Evolutionary conservation across 768 basidiomycete species (phyloP).

Genomic region (Coprinopsis marcescibilis): DNA sequence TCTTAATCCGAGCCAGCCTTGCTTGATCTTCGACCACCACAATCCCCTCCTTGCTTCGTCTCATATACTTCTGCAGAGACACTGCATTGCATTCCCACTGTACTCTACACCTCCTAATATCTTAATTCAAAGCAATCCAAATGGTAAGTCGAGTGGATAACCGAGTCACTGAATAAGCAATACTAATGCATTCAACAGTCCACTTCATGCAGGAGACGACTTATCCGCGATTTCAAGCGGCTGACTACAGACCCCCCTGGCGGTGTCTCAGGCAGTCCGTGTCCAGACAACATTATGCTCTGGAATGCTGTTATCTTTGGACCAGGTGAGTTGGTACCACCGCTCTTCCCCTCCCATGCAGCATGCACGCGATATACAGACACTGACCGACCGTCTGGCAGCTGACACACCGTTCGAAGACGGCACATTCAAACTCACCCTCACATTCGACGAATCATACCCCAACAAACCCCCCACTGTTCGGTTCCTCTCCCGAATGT

Average conservation of each 20-base stretch:
- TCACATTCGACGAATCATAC: constrained; percentile 96
- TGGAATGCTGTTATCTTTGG: constrained; percentile 99
- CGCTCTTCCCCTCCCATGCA: not conserved
- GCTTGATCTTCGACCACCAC: constrained; percentile 1
- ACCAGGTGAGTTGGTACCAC: constrained; percentile 58
- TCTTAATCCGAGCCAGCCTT: no score
- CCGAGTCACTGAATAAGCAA: not conserved
- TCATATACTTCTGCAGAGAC: not conserved
- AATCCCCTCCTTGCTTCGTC: not conserved
- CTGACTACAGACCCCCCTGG: constrained; percentile 92
- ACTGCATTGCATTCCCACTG: no score
- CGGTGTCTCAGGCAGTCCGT: constrained; percentile 95
- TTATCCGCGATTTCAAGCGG: constrained; percentile 97
- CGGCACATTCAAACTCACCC: constrained; percentile 93
- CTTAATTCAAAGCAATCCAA: not conserved
- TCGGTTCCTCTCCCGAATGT: constrained; percentile 96
- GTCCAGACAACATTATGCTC: constrained; percentile 97
- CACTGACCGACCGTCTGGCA: constrained; percentile 27
- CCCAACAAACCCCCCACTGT: constrained; percentile 98
- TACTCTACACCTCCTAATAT: not conserved
- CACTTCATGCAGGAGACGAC: constrained; percentile 88
- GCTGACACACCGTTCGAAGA: constrained; percentile 99
- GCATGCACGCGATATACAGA: not conserved
- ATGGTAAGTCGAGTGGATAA: not conserved
- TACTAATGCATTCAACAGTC: constrained; percentile 44